A percentile compares a stretch with the other conserved stretches of the same genome.
Conservation (phyloP, 371 early-diverging fungal species). For the Mucor indicus region DNA sequence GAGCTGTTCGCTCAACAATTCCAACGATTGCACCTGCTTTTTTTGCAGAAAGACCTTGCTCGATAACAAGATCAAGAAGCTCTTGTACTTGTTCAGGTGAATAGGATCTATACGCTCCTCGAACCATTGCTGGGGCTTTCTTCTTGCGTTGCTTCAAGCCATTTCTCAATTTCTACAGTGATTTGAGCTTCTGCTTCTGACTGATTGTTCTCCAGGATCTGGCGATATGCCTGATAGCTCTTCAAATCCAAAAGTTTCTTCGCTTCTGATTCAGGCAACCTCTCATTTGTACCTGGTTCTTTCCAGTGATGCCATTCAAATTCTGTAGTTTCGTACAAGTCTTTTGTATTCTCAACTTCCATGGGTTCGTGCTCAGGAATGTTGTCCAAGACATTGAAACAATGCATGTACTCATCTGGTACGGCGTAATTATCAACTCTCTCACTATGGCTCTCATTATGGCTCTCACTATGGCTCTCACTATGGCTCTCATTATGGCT, state of each 20-base stretch:
- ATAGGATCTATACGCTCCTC: conserved; percentile 8
- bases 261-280: conserved; percentile 1
- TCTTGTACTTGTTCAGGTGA: conserved; percentile 11
- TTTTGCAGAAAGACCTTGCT: conserved; percentile 1
- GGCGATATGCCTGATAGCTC: not conserved
- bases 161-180: not conserved
- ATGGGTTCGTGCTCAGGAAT: conserved; percentile 5
- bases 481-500: too few relatives aligned
- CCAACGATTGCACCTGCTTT: not conserved
- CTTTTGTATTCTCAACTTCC: not conserved
- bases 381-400: conserved; percentile 13
- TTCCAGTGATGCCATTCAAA: conserved; percentile 15
- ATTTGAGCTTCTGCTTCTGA: not conserved
- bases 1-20: too few relatives aligned
- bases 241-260: conserved; percentile 7
- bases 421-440: conserved; percentile 3
- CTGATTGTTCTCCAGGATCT: too few relatives aligned
- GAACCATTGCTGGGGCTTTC: not conserved
- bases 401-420: conserved; percentile 17
- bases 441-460: too few relatives aligned
- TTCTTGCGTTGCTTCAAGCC: not conserved
- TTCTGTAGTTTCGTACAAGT: conserved; percentile 2
- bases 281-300: conserved; percentile 4
- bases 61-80: conserved; percentile 14
- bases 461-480: too few relatives aligned